These are phyloP conservation scores for Torrubiella hemipterigena DNA, from an alignment of 2,329 filamentous ascomycete species.

Conservation along the genomic window DNA sequence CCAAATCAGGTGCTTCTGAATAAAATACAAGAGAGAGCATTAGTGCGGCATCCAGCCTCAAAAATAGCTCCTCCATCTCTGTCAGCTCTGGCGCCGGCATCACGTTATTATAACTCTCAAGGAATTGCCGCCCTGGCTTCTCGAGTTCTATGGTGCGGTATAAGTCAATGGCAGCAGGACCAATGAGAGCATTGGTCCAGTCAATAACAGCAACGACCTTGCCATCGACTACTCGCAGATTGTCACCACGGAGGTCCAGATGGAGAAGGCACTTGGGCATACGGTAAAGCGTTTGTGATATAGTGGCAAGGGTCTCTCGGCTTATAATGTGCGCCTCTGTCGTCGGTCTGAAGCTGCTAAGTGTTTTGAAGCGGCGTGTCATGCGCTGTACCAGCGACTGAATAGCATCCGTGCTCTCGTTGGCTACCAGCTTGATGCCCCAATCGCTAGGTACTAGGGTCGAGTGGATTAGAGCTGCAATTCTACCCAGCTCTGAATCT, in stretches of 20 bases:
- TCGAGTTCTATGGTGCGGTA: conserved; percentile 8
- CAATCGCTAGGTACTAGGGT: conserved; percentile 4
- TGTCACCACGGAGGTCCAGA: conserved; percentile 9
- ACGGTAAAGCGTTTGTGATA: conserved; percentile 4
- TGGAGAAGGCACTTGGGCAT: conserved; percentile 6
- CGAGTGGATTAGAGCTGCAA: conserved; percentile 7
- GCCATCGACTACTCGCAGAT: conserved; percentile 4
- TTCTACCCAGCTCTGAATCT: conserved; percentile 5
- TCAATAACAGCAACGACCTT: conserved; percentile 7
- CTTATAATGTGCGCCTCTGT: conserved; percentile 3
- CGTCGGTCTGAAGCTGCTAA: conserved; percentile 4
- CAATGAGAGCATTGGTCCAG: conserved; percentile 9
- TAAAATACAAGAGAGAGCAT: conserved; percentile 10
- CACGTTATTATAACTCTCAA: conserved; percentile 5
- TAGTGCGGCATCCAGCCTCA: conserved; percentile 9
- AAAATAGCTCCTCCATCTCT: conserved; percentile 6
- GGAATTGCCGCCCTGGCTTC: conserved; percentile 3
- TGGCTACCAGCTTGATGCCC: conserved; percentile 7
- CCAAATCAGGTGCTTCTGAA: conserved; percentile 9
- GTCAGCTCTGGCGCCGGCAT: conserved; percentile 3
- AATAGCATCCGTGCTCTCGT: conserved; percentile 4
- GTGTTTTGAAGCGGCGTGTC: conserved; percentile 6
- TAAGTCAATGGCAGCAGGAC: conserved; percentile 7
- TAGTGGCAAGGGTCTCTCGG: conserved; percentile 1
- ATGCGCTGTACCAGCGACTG: conserved; percentile 7